A percentile compares a stretch with the other conserved stretches of the same genome.
These are phyloP conservation scores for Exophiala aquamarina DNA, from an alignment of 2,329 filamentous ascomycete genomes.

Conservation along the genomic window DNA sequence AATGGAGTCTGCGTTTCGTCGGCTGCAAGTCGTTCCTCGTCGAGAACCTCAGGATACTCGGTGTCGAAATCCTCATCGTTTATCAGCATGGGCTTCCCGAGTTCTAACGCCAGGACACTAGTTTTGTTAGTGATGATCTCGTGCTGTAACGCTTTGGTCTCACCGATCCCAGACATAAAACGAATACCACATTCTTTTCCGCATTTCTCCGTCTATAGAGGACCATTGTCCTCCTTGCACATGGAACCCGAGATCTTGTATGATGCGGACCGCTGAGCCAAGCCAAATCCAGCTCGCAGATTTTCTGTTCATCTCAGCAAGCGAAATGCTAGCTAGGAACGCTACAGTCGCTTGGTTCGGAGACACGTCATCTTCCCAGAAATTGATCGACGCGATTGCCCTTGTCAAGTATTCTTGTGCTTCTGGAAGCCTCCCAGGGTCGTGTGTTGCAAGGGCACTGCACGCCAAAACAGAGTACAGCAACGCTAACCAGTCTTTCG, in stretches of 20 bases:
- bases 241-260: constrained; percentile 82
- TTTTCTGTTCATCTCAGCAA: constrained; percentile 83
- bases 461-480: constrained; percentile 83
- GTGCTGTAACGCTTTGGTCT: constrained; percentile 25
- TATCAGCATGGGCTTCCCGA: constrained; percentile 78
- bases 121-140: not conserved
- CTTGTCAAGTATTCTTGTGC: constrained; percentile 68
- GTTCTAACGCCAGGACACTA: constrained; percentile 73
- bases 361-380: constrained; percentile 76
- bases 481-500: constrained; percentile 72
- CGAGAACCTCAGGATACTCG: constrained; percentile 72
- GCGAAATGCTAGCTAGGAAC: constrained; percentile 73
- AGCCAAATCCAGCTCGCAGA: constrained; percentile 86
- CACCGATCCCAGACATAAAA: constrained; percentile 86
- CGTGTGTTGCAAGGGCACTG: constrained; percentile 70
- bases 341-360: constrained; percentile 73
- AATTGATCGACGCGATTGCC: constrained; percentile 69
- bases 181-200: constrained; percentile 88
- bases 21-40: constrained; percentile 60
- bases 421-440: constrained; percentile 44
- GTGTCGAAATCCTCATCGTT: constrained; percentile 87
- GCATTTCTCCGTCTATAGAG: constrained; percentile 78
- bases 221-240: constrained; percentile 71
- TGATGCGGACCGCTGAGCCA: constrained; percentile 73
- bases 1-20: constrained; percentile 58